phyloP scores from a whole-genome alignment of 495 filamentous ascomycete genomes.

The Hypoxylon perforatum region DNA sequence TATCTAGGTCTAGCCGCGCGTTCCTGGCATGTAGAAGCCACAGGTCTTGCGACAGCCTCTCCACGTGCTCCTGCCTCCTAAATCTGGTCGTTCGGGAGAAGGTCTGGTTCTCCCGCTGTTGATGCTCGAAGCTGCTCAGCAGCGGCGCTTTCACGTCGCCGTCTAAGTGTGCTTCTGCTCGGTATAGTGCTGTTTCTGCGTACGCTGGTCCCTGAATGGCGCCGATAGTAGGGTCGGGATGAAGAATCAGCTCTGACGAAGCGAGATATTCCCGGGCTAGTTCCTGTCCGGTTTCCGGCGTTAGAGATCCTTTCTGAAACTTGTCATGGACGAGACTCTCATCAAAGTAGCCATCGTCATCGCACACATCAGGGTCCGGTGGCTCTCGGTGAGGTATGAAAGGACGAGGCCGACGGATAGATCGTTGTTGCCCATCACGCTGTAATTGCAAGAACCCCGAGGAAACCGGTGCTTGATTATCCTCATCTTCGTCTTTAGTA shows the following conservation, averaged over 20 bases:
- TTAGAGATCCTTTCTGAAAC: no score
- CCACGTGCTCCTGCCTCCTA: conserved; percentile 9
- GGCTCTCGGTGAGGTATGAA: conserved; percentile 59
- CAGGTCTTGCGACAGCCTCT: neutral
- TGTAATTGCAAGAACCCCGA: conserved; percentile 37
- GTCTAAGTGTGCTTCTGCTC: conserved; percentile 53
- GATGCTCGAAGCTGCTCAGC: conserved; percentile 37
- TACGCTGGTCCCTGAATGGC: conserved; percentile 61
- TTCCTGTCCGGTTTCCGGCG: conserved; percentile 27
- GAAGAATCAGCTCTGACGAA: conserved; percentile 42
- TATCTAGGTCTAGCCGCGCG: conserved; percentile 38
- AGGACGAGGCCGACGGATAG: conserved; percentile 52
- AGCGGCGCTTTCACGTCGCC: conserved; percentile 49
- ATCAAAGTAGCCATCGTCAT: neutral
- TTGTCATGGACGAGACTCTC: no score
- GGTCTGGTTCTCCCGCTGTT: conserved; percentile 43
- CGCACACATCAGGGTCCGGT: conserved; percentile 40
- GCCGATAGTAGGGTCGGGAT: conserved; percentile 53
- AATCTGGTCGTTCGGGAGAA: conserved; percentile 1
- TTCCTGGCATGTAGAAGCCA: conserved; percentile 37
- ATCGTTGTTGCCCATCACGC: conserved; percentile 28
- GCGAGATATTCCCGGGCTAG: conserved; percentile 45
- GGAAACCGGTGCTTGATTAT: conserved; percentile 7
- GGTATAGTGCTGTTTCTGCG: conserved; percentile 48
- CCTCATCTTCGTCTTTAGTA: conserved; percentile 51